These are phyloP conservation scores for Turnera subulata DNA, from an alignment of 345 rosid genomes.

Conservation along the genomic window DNA sequence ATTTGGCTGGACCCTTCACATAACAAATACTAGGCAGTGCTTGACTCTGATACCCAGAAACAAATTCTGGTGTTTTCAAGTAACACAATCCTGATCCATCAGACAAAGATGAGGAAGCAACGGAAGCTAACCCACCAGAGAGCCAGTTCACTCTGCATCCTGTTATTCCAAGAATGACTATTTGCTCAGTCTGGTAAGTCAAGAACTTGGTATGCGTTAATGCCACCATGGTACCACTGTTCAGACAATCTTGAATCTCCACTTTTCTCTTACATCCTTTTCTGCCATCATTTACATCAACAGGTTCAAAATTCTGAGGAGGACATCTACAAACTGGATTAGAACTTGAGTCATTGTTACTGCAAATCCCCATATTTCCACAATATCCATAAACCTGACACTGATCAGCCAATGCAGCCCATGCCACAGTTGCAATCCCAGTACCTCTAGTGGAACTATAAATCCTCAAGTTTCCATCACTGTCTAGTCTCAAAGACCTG, in stretches of 20 bases:
- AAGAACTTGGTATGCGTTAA: constrained; percentile 39
- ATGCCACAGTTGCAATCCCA: constrained; percentile 25
- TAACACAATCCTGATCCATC: constrained; percentile 62
- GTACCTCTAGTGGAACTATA: constrained; percentile 32
- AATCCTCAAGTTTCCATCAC: constrained; percentile 64
- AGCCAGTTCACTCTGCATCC: constrained; percentile 56
- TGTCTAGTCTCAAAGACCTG: constrained; percentile 50
- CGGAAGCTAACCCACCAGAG: constrained; percentile 28
- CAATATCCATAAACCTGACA: constrained; percentile 60
- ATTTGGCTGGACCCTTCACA: constrained; percentile 44
- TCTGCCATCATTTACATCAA: constrained; percentile 41
- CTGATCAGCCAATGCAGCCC: constrained; percentile 56
- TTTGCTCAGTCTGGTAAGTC: constrained; percentile 30
- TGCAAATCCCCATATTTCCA: constrained; percentile 58
- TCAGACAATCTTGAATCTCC: constrained; percentile 44
- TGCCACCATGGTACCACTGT: constrained; percentile 42
- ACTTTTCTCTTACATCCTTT: constrained; percentile 55
- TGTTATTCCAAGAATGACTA: constrained; percentile 28
- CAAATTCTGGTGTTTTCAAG: constrained; percentile 42
- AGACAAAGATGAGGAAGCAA: constrained; percentile 47
- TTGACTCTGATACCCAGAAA: constrained; percentile 53
- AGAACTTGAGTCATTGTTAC: constrained; percentile 28
- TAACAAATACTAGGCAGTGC: constrained; percentile 49
- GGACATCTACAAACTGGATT: constrained; percentile 58
- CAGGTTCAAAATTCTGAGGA: constrained; percentile 48